Base-by-base conservation (phyloP, 345 rosid genomes). In the Ceriops zippeliana region DNA sequence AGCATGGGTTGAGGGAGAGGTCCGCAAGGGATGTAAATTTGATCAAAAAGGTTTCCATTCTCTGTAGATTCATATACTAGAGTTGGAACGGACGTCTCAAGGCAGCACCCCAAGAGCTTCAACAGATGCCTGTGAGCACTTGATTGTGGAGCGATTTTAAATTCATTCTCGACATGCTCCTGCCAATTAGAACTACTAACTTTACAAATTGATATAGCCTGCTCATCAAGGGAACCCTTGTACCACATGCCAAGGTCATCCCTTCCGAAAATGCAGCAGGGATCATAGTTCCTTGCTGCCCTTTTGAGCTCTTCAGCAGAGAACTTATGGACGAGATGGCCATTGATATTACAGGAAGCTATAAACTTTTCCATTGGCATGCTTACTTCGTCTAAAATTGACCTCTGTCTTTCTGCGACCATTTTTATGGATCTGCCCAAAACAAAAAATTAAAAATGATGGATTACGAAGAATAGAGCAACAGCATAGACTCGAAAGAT, bases 81-180 rank as follows among this genome's bases (percentile, higher is more conserved):
- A 38, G 37, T 0, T 6, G 66, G 75, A 17, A 21, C 47, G 16
- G 30, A 8, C 10, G 52, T 49, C 26, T 72, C 75, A 13, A 58
- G 70, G 72, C 68, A 73, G 54, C 42, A 67, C 5, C 71, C 71
- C 26, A 49, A 24, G 19, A 74, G 73, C n/a, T 52, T 67, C 69
- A 63, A 70, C 21, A 58, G 26, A 58, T 68, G 69, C 51, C 35
- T 15, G 27, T 69, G 65, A 37, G 19, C 27, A 62, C 65, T 62
- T 20, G 31, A 42, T 19, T 64, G 10, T 10, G 17, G 27, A 61
- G 51, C 51, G 9, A 61, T 20, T 11, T 35, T 11, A 11, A 61
- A 61, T 35, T 35, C 65, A 35, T 35, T 61, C 42, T 61, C 32
- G 64, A 61, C 64, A 61, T 31, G 47, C 49, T 61, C 64, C n/a